Evolutionary conservation across 2,329 filamentous ascomycete genomes (phyloP).

Genomic region (Alternaria sp.): DNA sequence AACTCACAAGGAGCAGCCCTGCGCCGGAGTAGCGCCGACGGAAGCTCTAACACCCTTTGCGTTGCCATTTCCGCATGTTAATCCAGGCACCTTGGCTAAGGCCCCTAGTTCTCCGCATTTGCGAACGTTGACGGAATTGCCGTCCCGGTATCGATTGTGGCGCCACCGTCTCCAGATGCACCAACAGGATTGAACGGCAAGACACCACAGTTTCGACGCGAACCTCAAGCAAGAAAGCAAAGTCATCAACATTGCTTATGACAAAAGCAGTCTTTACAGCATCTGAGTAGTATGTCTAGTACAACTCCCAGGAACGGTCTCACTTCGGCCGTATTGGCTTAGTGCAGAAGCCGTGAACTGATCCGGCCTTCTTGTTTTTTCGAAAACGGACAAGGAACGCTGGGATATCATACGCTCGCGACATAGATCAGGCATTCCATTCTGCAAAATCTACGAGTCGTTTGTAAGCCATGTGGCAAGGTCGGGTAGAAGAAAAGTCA

Average conservation of each 20-base stretch:
- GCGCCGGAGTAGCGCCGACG: conserved; percentile 3
- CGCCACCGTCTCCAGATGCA: neutral
- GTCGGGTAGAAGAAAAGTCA: neutral
- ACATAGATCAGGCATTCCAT: neutral
- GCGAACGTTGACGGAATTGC: neutral
- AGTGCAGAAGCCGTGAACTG: neutral
- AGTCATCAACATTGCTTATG: neutral
- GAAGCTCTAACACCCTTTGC: neutral
- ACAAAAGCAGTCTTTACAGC: neutral
- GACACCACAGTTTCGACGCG: no score
- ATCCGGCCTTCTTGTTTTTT: neutral
- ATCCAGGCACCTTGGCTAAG: neutral
- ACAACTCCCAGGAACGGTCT: neutral
- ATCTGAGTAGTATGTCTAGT: neutral
- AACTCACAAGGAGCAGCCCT: neutral
- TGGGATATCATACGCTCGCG: neutral
- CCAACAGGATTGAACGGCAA: no score
- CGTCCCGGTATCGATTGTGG: neutral
- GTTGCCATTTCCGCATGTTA: neutral
- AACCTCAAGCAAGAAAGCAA: neutral
- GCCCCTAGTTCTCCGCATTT: neutral
- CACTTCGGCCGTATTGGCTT: neutral
- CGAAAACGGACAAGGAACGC: neutral
- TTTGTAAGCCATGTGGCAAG: neutral
- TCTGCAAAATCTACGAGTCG: neutral